Evolutionary conservation across 495 filamentous ascomycete genomes (phyloP).

Genomic region (Xylaria nigripes): DNA sequence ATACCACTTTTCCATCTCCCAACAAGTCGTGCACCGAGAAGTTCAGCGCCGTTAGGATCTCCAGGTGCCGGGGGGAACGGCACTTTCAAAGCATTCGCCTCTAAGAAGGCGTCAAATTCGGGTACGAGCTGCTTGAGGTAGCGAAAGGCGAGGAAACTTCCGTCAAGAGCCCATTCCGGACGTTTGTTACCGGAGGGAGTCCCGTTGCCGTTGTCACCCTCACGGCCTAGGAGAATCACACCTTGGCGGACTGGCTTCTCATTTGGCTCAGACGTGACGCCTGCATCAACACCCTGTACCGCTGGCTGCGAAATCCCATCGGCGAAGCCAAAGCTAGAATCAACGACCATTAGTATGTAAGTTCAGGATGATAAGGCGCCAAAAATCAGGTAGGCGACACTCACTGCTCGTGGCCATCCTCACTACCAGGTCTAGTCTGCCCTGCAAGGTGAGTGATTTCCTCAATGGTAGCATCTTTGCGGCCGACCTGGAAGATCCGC

Average conservation of each 20-base stretch:
- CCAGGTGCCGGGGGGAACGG: background rate
- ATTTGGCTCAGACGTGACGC: constrained; percentile 13
- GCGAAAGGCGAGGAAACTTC: constrained; percentile 32
- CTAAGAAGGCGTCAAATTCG: constrained; percentile 20
- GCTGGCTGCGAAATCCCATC: constrained; percentile 31
- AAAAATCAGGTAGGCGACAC: constrained; percentile 5
- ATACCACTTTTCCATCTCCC: constrained; percentile 32
- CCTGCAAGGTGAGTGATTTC: constrained; percentile 22
- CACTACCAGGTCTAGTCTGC: constrained; percentile 25
- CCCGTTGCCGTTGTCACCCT: constrained; percentile 13
- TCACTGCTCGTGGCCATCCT: constrained; percentile 32
- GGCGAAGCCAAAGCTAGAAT: constrained; percentile 27
- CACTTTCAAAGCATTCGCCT: constrained; percentile 3
- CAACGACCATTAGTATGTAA: constrained; percentile 7
- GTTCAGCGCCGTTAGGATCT: constrained; percentile 24
- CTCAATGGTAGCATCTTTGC: constrained; percentile 12
- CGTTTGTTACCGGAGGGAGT: constrained; percentile 3
- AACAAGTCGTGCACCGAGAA: constrained; percentile 34
- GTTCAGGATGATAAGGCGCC: background rate
- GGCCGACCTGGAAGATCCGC: constrained; percentile 14
- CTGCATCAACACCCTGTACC: constrained; percentile 13
- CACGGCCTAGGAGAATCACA: constrained; percentile 26
- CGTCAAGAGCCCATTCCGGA: constrained; percentile 32
- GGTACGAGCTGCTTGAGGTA: constrained; percentile 32
- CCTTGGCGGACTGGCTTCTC: constrained; percentile 21